Evolutionary conservation across 176 grass and related monocot species (phyloP), one percentile per base, ranked within the genome.

Genomic region (Eragrostis curvula): DNA sequence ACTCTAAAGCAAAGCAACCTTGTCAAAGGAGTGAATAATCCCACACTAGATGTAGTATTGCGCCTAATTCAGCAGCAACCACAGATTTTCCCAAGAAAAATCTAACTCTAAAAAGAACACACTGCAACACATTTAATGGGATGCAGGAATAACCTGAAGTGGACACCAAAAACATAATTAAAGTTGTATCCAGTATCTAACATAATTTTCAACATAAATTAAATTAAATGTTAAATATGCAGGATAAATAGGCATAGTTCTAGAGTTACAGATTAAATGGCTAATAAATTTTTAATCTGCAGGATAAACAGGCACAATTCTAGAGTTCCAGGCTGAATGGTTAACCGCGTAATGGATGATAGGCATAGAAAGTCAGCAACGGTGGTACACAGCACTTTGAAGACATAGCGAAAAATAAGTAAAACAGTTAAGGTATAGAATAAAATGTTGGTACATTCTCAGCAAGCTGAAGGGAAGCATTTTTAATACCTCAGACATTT

Each of bases 401-500:
- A 65, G n/a, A 65, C 30, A 84, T 42, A 42, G 24, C 23, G 10
- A 61, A 80, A 80, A 29, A 65, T 12, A 55, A 71, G 0, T 6
- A 3, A 81, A 58, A 68, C 43, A 51, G 49, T 52, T 46, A 68
- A 46, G 7, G 39, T 55, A 73, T 48, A 73, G 57, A 89, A 72
- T 2, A 87, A 30, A 7, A 12, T 14, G 48, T 16, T 61, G 29
- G n/a, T 39, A 58, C 40, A 85, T 73, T 40, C 12, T 61, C 63
- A 47, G 10, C 11, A 16, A 75, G 52, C 9, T 52, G 5, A 83
- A 79, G 4, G 48, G 12, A 78, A 46, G 15, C 39, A 77, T 66
- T 29, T 71, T 50, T 56, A 81, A 69, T 96, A 99, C 96, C 96
- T 99, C 76, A 53, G 74, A 88, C 96, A 99, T 99, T 90, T 99